These are phyloP conservation scores for Rhizophora apiculata DNA, from an alignment of 345 rosid species.

Conservation along the genomic window DNA sequence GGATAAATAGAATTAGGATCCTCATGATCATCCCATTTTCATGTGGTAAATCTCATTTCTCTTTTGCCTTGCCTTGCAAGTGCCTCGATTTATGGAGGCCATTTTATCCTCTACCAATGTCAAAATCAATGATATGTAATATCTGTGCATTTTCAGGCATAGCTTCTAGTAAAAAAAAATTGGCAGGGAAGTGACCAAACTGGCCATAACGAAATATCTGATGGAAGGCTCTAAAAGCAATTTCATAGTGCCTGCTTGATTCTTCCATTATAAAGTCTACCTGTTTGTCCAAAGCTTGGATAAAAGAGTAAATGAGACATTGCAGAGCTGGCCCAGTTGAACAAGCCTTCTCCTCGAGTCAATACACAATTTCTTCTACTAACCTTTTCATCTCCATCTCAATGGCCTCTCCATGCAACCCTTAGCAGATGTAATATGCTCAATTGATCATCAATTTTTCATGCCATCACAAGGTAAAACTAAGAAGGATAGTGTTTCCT, in stretches of 20 bases:
- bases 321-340: slow-evolving; percentile 27
- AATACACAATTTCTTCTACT: slow-evolving; percentile 16
- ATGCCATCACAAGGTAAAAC: slow-evolving; percentile 22
- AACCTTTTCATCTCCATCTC: slow-evolving; percentile 26
- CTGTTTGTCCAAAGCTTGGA: slow-evolving; percentile 27
- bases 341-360: slow-evolving; percentile 24
- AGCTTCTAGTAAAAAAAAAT: slow-evolving; percentile 38
- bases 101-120: slow-evolving; percentile 41
- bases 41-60: slow-evolving; percentile 23
- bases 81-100: slow-evolving; percentile 40
- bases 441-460: slow-evolving; percentile 26
- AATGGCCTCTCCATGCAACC: slow-evolving; percentile 45
- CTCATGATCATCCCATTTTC: slow-evolving; percentile 31
- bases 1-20: slow-evolving; percentile 1
- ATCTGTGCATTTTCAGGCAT: slow-evolving; percentile 22
- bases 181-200: slow-evolving; percentile 46
- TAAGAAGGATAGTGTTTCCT: slow-evolving; percentile 11
- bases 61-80: slow-evolving; percentile 21
- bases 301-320: slow-evolving; percentile 29
- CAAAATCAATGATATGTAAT: slow-evolving; percentile 39
- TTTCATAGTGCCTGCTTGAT: slow-evolving; percentile 28
- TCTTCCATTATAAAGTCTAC: slow-evolving; percentile 23
- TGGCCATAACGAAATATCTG: slow-evolving; percentile 37
- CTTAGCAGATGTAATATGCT: slow-evolving; percentile 35
- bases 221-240: slow-evolving; percentile 38